These are phyloP conservation scores for Didymella glomerata DNA, from an alignment of 2,329 filamentous ascomycete species.

Conservation along the genomic window DNA sequence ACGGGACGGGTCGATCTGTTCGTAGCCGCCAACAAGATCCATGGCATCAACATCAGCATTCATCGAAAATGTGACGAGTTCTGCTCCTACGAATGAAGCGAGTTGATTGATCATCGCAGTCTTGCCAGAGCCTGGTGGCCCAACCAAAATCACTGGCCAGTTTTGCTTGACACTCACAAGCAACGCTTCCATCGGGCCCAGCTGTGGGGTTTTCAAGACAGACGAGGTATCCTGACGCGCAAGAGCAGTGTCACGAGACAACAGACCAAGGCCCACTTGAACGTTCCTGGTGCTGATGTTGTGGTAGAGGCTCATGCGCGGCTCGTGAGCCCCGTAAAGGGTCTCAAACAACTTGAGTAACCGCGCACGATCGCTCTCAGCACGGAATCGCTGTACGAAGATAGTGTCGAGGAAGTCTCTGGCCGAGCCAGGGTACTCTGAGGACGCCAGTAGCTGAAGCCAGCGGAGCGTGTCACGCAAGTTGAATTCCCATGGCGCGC, in stretches of 20 bases:
- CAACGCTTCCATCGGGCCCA: slow-evolving; percentile 82
- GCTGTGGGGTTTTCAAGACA: slow-evolving; percentile 56
- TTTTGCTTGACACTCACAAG: slow-evolving; percentile 86
- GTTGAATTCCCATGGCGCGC: slow-evolving; percentile 95
- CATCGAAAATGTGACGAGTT: slow-evolving; percentile 82
- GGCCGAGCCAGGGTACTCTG: slow-evolving; percentile 65
- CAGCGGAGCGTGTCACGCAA: slow-evolving; percentile 88
- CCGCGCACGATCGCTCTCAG: slow-evolving; percentile 69
- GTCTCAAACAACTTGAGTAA: slow-evolving; percentile 72
- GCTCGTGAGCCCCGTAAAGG: slow-evolving; percentile 64
- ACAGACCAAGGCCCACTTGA: slow-evolving; percentile 80
- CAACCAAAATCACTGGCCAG: slow-evolving; percentile 88
- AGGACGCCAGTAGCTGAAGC: slow-evolving; percentile 74
- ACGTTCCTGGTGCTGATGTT: slow-evolving; percentile 71
- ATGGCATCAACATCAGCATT: slow-evolving; percentile 97
- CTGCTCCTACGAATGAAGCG: slow-evolving; percentile 78
- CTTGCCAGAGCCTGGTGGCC: slow-evolving; percentile 86
- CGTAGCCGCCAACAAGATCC: slow-evolving; percentile 96
- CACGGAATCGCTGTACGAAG: slow-evolving; percentile 88
- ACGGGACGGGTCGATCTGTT: slow-evolving; percentile 86
- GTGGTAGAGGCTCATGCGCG: slow-evolving; percentile 66
- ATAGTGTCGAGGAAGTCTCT: slow-evolving; percentile 82
- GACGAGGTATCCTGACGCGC: slow-evolving; percentile 38
- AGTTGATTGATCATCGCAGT: slow-evolving; percentile 80
- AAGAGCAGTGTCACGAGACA: slow-evolving; percentile 64